Evolutionary conservation across 2,329 filamentous ascomycete genomes (phyloP).

Genomic region (Fusarium newnesense): DNA sequence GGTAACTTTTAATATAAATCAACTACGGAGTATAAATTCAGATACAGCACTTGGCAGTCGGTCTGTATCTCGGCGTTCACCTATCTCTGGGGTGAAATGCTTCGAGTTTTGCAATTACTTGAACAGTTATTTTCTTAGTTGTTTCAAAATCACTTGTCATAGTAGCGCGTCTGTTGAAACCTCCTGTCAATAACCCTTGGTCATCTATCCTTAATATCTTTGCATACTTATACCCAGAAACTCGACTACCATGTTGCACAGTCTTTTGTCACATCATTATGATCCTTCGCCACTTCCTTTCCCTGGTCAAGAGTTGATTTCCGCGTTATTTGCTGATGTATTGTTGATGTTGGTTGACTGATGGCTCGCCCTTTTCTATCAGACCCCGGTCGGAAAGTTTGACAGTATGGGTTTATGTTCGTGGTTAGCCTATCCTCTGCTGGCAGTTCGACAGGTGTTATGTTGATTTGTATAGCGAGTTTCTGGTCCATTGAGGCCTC

Average conservation of each 20-base stretch:
- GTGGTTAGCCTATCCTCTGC: background rate
- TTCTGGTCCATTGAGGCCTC: background rate
- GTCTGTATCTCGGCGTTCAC: background rate
- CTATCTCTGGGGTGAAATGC: background rate
- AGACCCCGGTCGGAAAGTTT: background rate
- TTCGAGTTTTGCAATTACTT: background rate
- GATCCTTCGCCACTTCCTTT: background rate
- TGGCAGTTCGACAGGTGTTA: conserved; percentile 17
- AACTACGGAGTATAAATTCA: background rate
- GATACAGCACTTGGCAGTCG: no score
- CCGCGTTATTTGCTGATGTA: background rate
- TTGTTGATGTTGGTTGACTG: background rate
- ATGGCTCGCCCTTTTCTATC: background rate
- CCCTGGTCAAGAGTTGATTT: background rate
- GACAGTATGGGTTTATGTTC: background rate
- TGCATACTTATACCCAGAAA: background rate
- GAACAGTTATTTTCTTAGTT: background rate
- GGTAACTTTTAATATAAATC: background rate
- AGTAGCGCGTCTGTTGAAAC: background rate
- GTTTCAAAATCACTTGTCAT: background rate
- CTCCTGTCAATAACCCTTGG: background rate
- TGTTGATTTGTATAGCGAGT: conserved; percentile 18
- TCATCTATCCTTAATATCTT: background rate
- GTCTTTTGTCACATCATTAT: background rate
- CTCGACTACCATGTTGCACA: background rate